These are phyloP conservation scores for Cadophora sp. DNA, from an alignment of 2,329 filamentous ascomycete species.

Conservation along the genomic window DNA sequence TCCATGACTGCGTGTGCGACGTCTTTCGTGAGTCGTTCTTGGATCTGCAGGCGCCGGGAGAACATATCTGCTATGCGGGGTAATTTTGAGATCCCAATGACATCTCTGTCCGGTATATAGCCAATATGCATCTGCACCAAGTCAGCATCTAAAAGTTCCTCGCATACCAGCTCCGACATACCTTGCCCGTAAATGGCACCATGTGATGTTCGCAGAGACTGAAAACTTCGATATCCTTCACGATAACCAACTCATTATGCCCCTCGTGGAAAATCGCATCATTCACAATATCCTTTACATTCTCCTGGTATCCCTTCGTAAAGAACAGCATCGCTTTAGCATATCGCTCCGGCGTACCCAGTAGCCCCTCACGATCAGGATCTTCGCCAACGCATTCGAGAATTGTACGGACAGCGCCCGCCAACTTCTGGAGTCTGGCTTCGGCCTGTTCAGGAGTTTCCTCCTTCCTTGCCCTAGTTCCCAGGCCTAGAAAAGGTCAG, in stretches of 20 bases:
- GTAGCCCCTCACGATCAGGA: conserved; percentile 67
- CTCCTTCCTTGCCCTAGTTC: conserved; percentile 68
- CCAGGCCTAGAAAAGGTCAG: conserved; percentile 53
- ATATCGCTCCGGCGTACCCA: conserved; percentile 81
- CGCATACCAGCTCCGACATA: conserved; percentile 47
- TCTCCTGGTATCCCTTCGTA: conserved; percentile 96
- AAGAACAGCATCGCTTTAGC: conserved; percentile 96
- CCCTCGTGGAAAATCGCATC: conserved; percentile 94
- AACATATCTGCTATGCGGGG: conserved; percentile 98
- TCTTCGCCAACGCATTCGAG: conserved; percentile 75
- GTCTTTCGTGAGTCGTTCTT: conserved; percentile 95
- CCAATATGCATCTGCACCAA: conserved; percentile 91
- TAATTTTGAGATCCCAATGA: conserved; percentile 94
- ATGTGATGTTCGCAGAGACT: conserved; percentile 97
- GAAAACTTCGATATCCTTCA: conserved; percentile 96
- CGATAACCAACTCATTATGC: conserved; percentile 96
- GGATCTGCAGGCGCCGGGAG: conserved; percentile 88
- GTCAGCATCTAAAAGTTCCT: background rate
- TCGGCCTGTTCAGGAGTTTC: conserved; percentile 59
- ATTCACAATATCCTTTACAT: conserved; percentile 90
- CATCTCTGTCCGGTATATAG: conserved; percentile 90
- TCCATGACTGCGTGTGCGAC: conserved; percentile 94
- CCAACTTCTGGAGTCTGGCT: conserved; percentile 62
- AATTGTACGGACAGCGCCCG: conserved; percentile 67
- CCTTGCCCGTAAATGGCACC: conserved; percentile 95